Evolutionary conservation across 257 asterid genomes (phyloP).

Genomic region (Verbascum thapsus): DNA sequence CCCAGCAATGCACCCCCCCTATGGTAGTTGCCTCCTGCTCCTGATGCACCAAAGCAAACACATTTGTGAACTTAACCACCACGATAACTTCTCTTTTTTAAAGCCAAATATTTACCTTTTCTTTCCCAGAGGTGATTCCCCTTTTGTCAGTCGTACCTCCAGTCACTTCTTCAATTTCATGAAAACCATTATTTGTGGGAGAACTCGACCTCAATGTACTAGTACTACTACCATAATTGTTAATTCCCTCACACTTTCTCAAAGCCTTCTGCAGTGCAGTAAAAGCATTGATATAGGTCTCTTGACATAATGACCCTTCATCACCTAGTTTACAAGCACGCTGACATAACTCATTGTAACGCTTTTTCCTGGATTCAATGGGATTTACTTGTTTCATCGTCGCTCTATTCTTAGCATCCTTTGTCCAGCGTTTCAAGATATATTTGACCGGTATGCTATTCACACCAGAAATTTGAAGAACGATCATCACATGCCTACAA

Average conservation of each 20-base stretch:
- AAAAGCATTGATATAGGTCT: conserved; percentile 32
- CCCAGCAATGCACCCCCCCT: conserved; percentile 31
- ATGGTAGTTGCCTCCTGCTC: conserved; percentile 30
- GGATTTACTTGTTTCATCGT: conserved; percentile 15
- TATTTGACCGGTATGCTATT: conserved; percentile 48
- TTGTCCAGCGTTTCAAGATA: conserved; percentile 52
- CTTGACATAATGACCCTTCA: conserved; percentile 51
- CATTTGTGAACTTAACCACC: neutral
- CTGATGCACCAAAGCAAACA: conserved; percentile 32
- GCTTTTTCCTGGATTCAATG: conserved; percentile 35
- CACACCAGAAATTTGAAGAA: conserved; percentile 57
- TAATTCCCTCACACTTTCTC: conserved; percentile 39
- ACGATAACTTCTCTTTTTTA: neutral
- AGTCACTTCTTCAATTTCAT: conserved; percentile 35
- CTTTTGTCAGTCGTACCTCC: conserved; percentile 28
- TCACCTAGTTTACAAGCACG: conserved; percentile 39
- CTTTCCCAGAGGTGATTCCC: conserved; percentile 30
- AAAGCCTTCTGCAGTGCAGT: conserved; percentile 40
- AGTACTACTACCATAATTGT: conserved; percentile 26
- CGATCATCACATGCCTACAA: conserved; percentile 58
- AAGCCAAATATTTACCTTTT: conserved; percentile 27
- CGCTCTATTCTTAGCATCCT: conserved; percentile 46
- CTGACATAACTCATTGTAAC: conserved; percentile 37
- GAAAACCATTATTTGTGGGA: conserved; percentile 32
- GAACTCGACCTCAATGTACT: conserved; percentile 17